phyloP scores from a whole-genome alignment of 1,284 basidiomycete genomes.

The Chondrostereum purpureum region DNA sequence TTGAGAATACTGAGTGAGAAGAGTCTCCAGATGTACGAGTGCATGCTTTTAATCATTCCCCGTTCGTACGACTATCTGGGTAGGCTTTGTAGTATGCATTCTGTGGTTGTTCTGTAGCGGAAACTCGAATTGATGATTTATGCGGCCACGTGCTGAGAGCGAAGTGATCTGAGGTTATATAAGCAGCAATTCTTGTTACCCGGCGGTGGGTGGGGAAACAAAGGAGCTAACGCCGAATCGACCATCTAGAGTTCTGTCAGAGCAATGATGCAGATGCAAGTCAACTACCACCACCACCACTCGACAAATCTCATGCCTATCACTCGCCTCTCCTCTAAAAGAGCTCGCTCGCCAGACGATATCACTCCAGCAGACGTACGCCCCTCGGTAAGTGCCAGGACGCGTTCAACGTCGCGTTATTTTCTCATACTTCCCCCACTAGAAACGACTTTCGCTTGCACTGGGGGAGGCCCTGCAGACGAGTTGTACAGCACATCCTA shows the following conservation, averaged over 20 bases:
- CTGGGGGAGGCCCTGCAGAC: slow-evolving; percentile 1
- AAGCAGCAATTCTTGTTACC: neutral
- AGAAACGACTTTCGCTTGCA: slow-evolving; percentile 51
- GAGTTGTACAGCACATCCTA: slow-evolving; percentile 7
- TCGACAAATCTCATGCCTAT: slow-evolving; percentile 31
- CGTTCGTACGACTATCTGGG: too few species aligned
- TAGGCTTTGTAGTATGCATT: too few species aligned
- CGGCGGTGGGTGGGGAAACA: neutral
- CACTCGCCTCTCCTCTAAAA: slow-evolving; percentile 35
- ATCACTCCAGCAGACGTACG: slow-evolving; percentile 37
- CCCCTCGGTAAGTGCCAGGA: slow-evolving; percentile 36
- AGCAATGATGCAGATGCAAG: slow-evolving; percentile 37
- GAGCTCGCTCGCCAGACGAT: slow-evolving; percentile 49
- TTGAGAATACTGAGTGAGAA: too few species aligned
- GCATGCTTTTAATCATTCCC: too few species aligned
- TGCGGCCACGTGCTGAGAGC: neutral
- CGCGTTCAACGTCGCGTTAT: neutral
- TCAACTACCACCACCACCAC: slow-evolving; percentile 37
- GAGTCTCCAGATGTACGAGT: too few species aligned
- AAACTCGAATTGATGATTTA: too few species aligned
- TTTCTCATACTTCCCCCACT: slow-evolving; percentile 7
- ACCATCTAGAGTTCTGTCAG: neutral
- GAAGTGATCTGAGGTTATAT: neutral
- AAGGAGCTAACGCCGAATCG: too few species aligned
- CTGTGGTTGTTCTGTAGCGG: too few species aligned